A percentile compares a stretch with the other conserved stretches of the same genome.
Conservation (phyloP, 2,329 filamentous ascomycete species). For the Conoideocrella luteorostrata region DNA sequence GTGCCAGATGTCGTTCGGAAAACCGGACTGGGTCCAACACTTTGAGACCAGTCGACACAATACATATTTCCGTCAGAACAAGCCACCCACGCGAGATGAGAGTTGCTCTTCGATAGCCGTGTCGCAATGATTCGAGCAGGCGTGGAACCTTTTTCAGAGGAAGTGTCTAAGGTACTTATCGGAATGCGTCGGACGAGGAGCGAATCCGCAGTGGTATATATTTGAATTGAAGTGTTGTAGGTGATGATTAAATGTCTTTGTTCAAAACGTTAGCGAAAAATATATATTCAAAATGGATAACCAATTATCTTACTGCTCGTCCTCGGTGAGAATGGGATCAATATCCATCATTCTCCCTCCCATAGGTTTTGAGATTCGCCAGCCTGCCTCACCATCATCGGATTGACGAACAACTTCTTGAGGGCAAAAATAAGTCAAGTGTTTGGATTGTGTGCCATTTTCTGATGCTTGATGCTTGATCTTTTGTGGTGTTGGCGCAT, state of each 20-base stretch:
- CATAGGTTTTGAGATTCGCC: constrained; percentile 58
- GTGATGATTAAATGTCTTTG: constrained; percentile 66
- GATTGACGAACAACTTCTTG: constrained; percentile 21
- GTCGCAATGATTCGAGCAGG: constrained; percentile 35
- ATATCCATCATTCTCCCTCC: constrained; percentile 60
- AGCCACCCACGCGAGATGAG: constrained; percentile 52
- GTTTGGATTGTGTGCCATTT: constrained; percentile 7
- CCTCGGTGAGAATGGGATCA: constrained; percentile 54
- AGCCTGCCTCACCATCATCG: constrained; percentile 32
- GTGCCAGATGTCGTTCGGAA: constrained; percentile 37
- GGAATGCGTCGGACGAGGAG: constrained; percentile 68
- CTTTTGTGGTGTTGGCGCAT: not conserved
- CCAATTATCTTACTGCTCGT: constrained; percentile 49
- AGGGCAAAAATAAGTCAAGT: constrained; percentile 11
- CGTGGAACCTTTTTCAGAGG: constrained; percentile 16
- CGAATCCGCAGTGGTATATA: constrained; percentile 78
- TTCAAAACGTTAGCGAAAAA: not conserved
- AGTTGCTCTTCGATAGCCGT: constrained; percentile 29
- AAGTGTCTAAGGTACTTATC: constrained; percentile 29
- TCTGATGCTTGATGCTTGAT: constrained; percentile 7
- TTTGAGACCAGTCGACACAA: constrained; percentile 51
- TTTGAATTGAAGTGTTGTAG: constrained; percentile 67
- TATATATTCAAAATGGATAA: not conserved
- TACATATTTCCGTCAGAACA: constrained; percentile 52
- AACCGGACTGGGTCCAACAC: constrained; percentile 32